Base-by-base conservation (phyloP, 768 basidiomycete species). In the Mycena rosella region DNA sequence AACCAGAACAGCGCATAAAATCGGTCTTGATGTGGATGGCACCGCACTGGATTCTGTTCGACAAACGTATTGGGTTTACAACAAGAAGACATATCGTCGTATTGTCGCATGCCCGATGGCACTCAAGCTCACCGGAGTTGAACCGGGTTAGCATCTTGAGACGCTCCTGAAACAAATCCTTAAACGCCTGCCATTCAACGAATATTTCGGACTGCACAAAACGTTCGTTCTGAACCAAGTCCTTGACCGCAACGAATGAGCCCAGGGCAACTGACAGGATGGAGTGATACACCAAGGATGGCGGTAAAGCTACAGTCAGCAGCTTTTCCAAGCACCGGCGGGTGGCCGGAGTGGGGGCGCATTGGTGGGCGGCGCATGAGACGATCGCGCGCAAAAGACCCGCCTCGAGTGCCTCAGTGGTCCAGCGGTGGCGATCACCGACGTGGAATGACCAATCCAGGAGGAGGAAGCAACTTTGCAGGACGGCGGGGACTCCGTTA, bases 1-100 rank as follows among this genome's bases (percentile, higher is more conserved):
- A 57, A 2, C 55, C 42, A 18, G 42, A 42, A 26, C 55, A 57
- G 10, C 55, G 55, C 55, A 57, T 57, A 38, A 57, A 29, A 6
- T 44, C 8, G 22, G n/a, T 1, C 24, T 57, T 57, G 1, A 3
- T 5, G 8, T 30, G 38, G 8, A 57, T 57, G 1, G 3, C 17
- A 7, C 40, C 42, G 18, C 55, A 57, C 55, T 57, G n/a, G 22
- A 4, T 3, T 11, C 32, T 34, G 32, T 5, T 34, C 11, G 32
- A 11, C 32, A 32, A 52, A 34, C 6, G 27, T 13, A 40, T 11
- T 34, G 6, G 17, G 17, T 8, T 52, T 8, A 52, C 18, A 10
- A 13, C 8, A 32, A 20, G 18, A 30, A 17, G 1, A 51, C 29
- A 34, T 18, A 57, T 27, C 40, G 4, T 20, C 17, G 30, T 22